Evolutionary conservation across 257 asterid genomes (phyloP), one percentile per base, ranked within the genome.

Genomic region (Primulina eburnea): DNA sequence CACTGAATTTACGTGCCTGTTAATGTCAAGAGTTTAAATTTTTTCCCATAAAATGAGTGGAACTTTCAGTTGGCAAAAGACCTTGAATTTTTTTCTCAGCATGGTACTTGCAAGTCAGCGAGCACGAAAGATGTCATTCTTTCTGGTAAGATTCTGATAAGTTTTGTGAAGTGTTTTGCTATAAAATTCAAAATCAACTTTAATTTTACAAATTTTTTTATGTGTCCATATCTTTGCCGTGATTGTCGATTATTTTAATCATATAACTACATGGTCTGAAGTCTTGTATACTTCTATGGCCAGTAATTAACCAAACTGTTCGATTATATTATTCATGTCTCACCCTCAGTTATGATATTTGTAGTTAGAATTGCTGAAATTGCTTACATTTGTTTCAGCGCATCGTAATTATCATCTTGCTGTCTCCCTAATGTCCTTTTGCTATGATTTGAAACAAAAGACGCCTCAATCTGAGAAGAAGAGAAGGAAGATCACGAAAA

Each of bases 51-150:
- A 61, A 59, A 3, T 59, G 64, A 60, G 32, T 60, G 8, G 32
- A 29, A 60, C 28, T 33, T 60, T 14, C 95, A 93, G 84, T 77
- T 93, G 59, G 96, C 96, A 12, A 90, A 84, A 76, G 97, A 93
- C 82, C 88, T 93, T 53, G 98, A 87, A 68, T 76, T 92, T 82
- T 93, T 91, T 76, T 83, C 97, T 4, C 91, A 85, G 77, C 97
- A 90, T 77, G 96, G 80, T 14, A 86, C 93, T 64, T 96, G 97
- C 60, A 94, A 94, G 89, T 83, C 85, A n/a, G 96, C 86, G 65
- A 94, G 86, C 83, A 91, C 88, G 96, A 97, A 94, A 70, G 99
- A 94, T 73, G 97, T 94, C 81, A 86, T 94, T 56, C 96, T 92
- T 74, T 79, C 90, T 47, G 88, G 97, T 90, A 75, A 88, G 85